Percentiles rank a stretch among this genome's conserved stretches.
Conservation (phyloP, 2,329 filamentous ascomycete genomes). For the Cladophialophora bantiana region DNA sequence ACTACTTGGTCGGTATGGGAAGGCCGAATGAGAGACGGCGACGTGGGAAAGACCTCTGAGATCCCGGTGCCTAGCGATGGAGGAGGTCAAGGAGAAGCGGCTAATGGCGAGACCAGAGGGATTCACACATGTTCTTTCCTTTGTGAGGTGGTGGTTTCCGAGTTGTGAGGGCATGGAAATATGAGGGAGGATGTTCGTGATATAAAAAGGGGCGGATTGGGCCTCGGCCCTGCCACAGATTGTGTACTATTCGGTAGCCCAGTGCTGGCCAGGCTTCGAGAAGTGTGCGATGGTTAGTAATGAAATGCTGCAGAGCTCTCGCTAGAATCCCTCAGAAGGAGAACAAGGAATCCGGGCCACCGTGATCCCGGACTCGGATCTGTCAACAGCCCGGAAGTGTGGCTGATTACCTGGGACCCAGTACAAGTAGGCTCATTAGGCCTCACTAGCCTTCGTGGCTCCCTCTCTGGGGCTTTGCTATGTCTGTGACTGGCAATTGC, state of each 20-base stretch:
- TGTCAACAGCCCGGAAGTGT: not conserved
- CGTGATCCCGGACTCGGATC: conserved; percentile 2
- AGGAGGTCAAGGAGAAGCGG: not conserved
- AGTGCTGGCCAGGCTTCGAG: not conserved
- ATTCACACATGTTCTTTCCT: not conserved
- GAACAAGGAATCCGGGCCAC: not conserved
- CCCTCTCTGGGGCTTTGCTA: not conserved
- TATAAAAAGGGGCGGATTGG: not conserved
- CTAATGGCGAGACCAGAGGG: not conserved
- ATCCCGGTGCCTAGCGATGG: not conserved
- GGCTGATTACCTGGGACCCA: not conserved
- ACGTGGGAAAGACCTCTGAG: not conserved
- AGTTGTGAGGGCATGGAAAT: not conserved
- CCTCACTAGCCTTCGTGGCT: not conserved
- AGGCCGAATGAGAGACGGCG: not conserved
- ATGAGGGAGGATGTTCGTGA: not conserved
- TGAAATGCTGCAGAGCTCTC: conserved; percentile 11
- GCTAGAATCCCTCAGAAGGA: conserved; percentile 16
- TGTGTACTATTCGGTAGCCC: not conserved
- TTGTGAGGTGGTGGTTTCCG: not conserved
- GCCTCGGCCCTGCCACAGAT: not conserved
- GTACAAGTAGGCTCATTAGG: not conserved
- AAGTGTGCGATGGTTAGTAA: conserved; percentile 10
- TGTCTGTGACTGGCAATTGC: not conserved
- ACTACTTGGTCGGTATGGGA: not conserved